These are phyloP conservation scores for Hysterium pulicare DNA, from an alignment of 2,329 filamentous ascomycete species.

Conservation along the genomic window DNA sequence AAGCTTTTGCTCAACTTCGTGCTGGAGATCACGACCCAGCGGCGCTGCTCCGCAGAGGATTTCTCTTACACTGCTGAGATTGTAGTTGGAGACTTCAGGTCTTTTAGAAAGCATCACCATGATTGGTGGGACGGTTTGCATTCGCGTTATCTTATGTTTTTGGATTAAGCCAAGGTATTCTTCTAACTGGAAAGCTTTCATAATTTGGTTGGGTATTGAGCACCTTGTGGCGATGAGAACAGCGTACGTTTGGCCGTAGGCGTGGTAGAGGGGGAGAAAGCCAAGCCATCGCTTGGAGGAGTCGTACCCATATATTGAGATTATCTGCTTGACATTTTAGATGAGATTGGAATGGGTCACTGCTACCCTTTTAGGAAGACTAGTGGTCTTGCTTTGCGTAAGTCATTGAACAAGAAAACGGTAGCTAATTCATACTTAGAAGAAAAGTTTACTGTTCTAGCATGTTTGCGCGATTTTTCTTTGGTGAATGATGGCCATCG, in stretches of 20 bases:
- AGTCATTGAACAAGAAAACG: background rate
- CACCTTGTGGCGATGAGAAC: conserved; percentile 36
- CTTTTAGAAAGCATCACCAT: conserved; percentile 68
- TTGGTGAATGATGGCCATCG: conserved; percentile 8
- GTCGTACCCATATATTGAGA: conserved; percentile 31
- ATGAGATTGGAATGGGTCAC: conserved; percentile 45
- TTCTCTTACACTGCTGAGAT: conserved; percentile 60
- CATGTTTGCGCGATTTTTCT: conserved; percentile 11
- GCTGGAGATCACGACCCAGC: conserved; percentile 33
- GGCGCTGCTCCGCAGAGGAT: conserved; percentile 67
- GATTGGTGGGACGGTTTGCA: conserved; percentile 68
- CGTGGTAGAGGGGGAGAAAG: conserved; percentile 33
- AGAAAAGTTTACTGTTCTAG: conserved; percentile 38
- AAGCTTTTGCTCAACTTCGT: conserved; percentile 44
- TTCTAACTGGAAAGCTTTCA: conserved; percentile 69
- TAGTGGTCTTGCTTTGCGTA: conserved; percentile 42
- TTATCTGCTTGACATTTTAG: conserved; percentile 46
- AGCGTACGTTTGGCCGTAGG: conserved; percentile 40
- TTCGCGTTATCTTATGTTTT: conserved; percentile 60
- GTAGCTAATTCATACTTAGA: background rate
- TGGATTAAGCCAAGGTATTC: conserved; percentile 65
- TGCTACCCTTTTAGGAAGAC: conserved; percentile 47
- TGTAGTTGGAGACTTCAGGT: conserved; percentile 58
- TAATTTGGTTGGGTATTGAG: conserved; percentile 50
- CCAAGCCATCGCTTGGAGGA: conserved; percentile 3